Conservation (phyloP, 257 asterid species). For the Nyctanthes arbortristis region DNA sequence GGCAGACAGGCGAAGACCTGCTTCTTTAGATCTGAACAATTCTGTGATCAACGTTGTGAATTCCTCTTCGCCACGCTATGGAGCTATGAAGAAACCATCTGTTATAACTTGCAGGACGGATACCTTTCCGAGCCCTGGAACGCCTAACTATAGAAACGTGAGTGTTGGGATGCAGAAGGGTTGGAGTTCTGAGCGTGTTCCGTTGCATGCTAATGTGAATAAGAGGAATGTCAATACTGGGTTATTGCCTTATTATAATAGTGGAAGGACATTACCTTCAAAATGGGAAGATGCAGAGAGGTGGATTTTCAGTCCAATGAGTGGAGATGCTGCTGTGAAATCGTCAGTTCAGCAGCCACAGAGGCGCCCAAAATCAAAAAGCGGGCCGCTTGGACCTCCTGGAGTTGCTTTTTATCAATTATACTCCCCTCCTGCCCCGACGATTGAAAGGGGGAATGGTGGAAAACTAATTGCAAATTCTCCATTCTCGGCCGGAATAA, state of each 20-base stretch:
- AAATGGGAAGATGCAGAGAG: constrained; percentile 99
- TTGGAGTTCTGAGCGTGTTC: constrained; percentile 94
- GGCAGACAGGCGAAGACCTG: constrained; percentile 63
- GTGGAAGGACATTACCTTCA: constrained; percentile 81
- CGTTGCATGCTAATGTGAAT: constrained; percentile 48
- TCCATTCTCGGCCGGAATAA: constrained; percentile 67
- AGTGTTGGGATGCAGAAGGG: constrained; percentile 79
- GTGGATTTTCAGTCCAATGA: constrained; percentile 89
- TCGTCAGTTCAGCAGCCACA: constrained; percentile 68
- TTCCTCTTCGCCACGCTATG: constrained; percentile 71
- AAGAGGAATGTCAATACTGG: constrained; percentile 49
- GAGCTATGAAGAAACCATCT: constrained; percentile 58
- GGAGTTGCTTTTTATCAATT: constrained; percentile 70
- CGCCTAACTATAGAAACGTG: constrained; percentile 70
- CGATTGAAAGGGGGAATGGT: constrained; percentile 43
- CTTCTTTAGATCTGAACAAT: constrained; percentile 75
- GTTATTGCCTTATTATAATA: constrained; percentile 61
- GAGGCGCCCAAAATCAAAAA: constrained; percentile 83
- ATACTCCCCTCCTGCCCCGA: constrained; percentile 76
- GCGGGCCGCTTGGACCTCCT: constrained; percentile 97
- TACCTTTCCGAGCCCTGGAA: constrained; percentile 86
- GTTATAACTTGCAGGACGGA: constrained; percentile 41
- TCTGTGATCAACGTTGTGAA: constrained; percentile 35
- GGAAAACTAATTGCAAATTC: constrained; percentile 53
- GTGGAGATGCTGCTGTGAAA: constrained; percentile 62